Conservation (phyloP, 2,329 filamentous ascomycete species). For the Alternaria brassicicola region DNA sequence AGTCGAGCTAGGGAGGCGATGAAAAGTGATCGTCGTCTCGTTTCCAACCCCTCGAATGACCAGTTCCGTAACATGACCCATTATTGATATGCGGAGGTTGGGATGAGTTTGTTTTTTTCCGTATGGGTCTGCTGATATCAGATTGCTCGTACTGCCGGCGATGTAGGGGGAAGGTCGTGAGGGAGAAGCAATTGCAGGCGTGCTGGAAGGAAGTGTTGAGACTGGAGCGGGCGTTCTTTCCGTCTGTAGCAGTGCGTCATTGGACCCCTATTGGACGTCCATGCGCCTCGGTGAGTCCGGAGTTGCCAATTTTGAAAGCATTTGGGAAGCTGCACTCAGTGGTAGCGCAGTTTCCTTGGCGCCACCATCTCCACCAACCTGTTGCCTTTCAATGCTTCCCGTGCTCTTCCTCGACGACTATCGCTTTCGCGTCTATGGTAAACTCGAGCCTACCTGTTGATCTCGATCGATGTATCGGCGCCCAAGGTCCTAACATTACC, state of each 20-base stretch:
- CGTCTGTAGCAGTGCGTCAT: neutral
- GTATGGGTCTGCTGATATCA: neutral
- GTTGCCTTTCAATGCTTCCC: neutral
- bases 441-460: neutral
- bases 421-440: neutral
- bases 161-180: neutral
- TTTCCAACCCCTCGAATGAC: neutral
- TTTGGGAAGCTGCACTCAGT: neutral
- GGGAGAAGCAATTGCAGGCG: neutral
- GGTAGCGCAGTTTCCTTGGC: neutral
- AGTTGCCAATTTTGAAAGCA: neutral
- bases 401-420: neutral
- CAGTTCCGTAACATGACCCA: neutral
- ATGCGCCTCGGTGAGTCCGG: neutral
- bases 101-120: neutral
- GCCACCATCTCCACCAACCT: neutral
- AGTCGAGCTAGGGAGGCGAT: neutral
- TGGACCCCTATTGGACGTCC: neutral
- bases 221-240: neutral
- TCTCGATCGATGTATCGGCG: neutral
- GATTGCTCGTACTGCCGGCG: neutral
- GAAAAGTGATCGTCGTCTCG: neutral
- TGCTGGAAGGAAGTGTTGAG: neutral
- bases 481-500: neutral
- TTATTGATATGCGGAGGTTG: neutral